phyloP scores from a whole-genome alignment of 2,329 filamentous ascomycete genomes.

The Cytospora piceae region DNA sequence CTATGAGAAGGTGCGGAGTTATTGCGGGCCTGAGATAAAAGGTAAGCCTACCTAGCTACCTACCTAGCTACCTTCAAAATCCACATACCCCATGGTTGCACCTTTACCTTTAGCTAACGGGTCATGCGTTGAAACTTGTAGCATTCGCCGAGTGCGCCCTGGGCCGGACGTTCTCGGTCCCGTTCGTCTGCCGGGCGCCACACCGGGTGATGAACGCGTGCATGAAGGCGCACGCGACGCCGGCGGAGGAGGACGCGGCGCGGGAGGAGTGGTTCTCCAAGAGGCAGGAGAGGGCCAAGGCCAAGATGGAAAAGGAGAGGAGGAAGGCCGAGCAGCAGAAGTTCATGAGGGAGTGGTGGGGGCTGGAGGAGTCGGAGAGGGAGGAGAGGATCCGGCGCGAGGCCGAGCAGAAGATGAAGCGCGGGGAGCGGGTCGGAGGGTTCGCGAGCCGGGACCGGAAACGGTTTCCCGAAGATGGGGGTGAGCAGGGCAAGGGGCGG shows the following conservation, averaged over 20 bases:
- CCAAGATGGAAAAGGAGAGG: conserved; percentile 66
- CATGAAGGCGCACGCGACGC: conserved; percentile 86
- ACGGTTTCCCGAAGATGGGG: conserved; percentile 29
- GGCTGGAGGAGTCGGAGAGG: conserved; percentile 60
- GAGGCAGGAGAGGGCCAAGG: conserved; percentile 69
- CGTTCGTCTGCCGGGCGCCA: conserved; percentile 81
- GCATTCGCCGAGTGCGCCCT: conserved; percentile 91
- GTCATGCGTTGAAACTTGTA: conserved; percentile 42
- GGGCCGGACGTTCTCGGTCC: conserved; percentile 82
- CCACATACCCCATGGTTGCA: neutral
- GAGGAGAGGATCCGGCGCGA: conserved; percentile 50
- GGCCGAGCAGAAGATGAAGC: conserved; percentile 56
- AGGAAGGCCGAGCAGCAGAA: conserved; percentile 65
- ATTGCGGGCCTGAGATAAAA: conserved; percentile 80
- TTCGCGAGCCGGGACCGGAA: conserved; percentile 47
- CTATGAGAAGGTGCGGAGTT: conserved; percentile 74
- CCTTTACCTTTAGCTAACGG: conserved; percentile 1
- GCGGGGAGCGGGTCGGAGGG: conserved; percentile 60
- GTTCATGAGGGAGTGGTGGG: conserved; percentile 71
- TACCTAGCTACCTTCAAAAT: neutral
- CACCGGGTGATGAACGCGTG: conserved; percentile 90
- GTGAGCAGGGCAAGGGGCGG: conserved; percentile 13
- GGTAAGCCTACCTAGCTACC: conserved; percentile 48
- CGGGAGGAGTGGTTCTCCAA: conserved; percentile 91
- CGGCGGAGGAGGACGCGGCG: conserved; percentile 82